Base-by-base conservation (phyloP, 176 grass and related monocot species). In the Calamus simplicifolius region DNA sequence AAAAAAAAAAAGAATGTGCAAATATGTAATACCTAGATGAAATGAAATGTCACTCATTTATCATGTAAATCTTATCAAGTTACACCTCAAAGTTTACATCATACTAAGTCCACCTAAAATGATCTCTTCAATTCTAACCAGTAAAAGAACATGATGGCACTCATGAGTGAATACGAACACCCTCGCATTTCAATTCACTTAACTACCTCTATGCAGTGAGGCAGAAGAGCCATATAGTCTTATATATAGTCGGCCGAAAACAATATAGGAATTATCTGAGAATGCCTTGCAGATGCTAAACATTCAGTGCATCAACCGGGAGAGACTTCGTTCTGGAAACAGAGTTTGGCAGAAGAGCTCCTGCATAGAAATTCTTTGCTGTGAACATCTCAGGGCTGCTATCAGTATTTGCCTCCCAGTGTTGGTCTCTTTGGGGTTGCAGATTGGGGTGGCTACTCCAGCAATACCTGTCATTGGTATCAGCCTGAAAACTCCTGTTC, bases 401-500 rank as follows among this genome's bases (percentile, higher is more conserved):
- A 4, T 55, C 53, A 25, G 53, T n/a, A 55, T 55, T 25, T n/a
- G 6, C 53, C 53, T 55, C 53, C 3, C 18, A 25, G 25, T 25
- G 3, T 23, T n/a, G 53, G 21, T 7, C 53, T 18, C 53, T 55
- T 25, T 25, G 53, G 18, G 18, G 2, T 8, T 0, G 16, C n/a
- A 55, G 21, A 55, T 25, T n/a, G 6, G 53, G 53, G 53, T n/a
- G 18, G 53, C 53, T 55, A 2, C 52, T 19, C 17, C 19, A 54
- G 52, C 19, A 54, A 54, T 5, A 61, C 31, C 6, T 7, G 6
- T 43, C 35, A 62, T 65, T 65, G 35, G 6, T 13, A 29, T 18
- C 29, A 79, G 86, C 91, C 83, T 85, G 35, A 43, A 43, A 43
- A 43, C 35, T 43, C 35, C 12, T 43, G 8, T 43, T 43, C 12